A percentile compares a stretch with the other conserved stretches of the same genome.
Conservation (phyloP, 306 rosid genomes). For the Alnus glutinosa region DNA sequence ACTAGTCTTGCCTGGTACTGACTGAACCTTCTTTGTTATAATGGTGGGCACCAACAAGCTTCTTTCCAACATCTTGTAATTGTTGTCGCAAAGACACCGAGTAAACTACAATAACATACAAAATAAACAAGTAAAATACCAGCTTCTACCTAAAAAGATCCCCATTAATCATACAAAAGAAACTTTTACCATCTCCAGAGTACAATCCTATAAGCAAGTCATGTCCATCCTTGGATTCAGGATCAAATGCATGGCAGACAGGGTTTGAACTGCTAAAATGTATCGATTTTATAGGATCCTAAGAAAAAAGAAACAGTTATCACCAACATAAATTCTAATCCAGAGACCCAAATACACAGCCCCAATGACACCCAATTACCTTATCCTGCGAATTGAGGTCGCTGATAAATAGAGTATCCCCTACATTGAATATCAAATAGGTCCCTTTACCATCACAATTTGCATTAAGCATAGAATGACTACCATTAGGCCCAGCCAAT, state of each 20-base stretch:
- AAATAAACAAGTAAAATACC: neutral
- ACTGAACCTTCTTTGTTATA: constrained; percentile 13
- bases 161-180: neutral
- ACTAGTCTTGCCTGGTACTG: constrained; percentile 8
- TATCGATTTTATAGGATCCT: constrained; percentile 8
- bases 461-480: constrained; percentile 6
- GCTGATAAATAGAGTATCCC: constrained; percentile 1
- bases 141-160: neutral
- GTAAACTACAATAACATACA: constrained; percentile 4
- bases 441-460: constrained; percentile 7
- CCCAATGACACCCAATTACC: neutral
- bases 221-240: constrained; percentile 12
- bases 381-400: constrained; percentile 11
- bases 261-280: constrained; percentile 9
- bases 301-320: neutral
- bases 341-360: neutral
- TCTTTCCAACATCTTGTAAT: constrained; percentile 19
- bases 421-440: constrained; percentile 10
- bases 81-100: neutral
- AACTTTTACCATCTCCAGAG: constrained; percentile 5
- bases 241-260: constrained; percentile 15
- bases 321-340: neutral
- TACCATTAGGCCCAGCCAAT: neutral
- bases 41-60: constrained; percentile 7
- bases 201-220: constrained; percentile 11